Conservation (phyloP, 164 flowering plant genomes). For the Taxillus chinensis region DNA sequence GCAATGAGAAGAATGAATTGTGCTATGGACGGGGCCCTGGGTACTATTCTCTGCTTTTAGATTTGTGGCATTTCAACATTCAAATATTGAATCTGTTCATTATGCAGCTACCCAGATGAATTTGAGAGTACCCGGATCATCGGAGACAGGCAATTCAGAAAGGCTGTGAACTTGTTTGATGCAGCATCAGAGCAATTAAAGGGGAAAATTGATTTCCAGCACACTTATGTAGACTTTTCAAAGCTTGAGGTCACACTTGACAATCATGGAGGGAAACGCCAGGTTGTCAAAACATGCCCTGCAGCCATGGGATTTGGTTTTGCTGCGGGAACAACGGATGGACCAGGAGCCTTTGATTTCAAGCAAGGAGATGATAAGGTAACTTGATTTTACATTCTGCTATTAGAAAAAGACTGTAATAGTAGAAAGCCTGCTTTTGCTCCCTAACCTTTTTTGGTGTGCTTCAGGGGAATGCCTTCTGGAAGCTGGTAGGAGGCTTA, state of each 20-base stretch:
- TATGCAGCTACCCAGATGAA: slow-evolving; percentile 52
- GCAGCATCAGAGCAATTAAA: slow-evolving; percentile 24
- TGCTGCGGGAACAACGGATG: slow-evolving; percentile 72
- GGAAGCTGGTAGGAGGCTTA: slow-evolving; percentile 34
- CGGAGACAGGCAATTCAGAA: slow-evolving; percentile 47
- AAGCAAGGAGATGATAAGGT: slow-evolving; percentile 61
- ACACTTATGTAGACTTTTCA: slow-evolving; percentile 39
- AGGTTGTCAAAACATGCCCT: slow-evolving; percentile 39
- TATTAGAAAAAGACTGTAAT: neutral
- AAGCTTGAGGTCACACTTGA: slow-evolving; percentile 27
- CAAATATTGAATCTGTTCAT: neutral
- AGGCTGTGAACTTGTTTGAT: slow-evolving; percentile 36
- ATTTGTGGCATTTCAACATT: neutral
- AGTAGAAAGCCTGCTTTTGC: neutral
- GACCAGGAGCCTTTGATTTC: slow-evolving; percentile 54
- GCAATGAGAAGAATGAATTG: slow-evolving; percentile 39
- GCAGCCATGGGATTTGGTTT: slow-evolving; percentile 62
- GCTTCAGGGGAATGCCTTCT: slow-evolving; percentile 29
- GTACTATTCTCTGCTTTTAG: slow-evolving; percentile 12
- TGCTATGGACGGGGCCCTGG: slow-evolving; percentile 66
- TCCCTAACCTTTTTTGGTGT: neutral
- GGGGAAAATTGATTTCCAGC: slow-evolving; percentile 47
- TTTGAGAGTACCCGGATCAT: slow-evolving; percentile 54
- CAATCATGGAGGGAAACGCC: slow-evolving; percentile 15
- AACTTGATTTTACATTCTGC: neutral